Conservation (phyloP, 2,329 filamentous ascomycete species). For the Aureobasidium leucospermi region DNA sequence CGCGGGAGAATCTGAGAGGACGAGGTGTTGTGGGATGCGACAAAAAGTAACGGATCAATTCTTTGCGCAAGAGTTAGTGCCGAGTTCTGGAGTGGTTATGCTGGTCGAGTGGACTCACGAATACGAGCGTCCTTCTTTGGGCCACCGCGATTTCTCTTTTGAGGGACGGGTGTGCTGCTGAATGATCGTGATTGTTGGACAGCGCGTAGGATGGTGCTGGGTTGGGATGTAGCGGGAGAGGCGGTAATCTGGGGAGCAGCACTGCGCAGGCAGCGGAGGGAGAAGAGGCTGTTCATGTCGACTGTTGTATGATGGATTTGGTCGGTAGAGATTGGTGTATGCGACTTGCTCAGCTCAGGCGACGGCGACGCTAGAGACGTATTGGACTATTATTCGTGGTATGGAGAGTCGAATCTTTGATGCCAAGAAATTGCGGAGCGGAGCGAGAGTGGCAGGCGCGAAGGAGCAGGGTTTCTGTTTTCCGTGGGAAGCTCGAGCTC, state of each 20-base stretch:
- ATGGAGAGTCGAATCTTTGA: background rate
- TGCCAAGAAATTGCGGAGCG: background rate
- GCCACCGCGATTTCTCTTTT: constrained; percentile 30
- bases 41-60: constrained; percentile 63
- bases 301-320: too few relatives aligned
- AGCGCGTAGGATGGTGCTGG: constrained; percentile 7
- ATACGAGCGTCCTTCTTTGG: constrained; percentile 29
- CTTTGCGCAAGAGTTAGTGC: constrained; percentile 28
- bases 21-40: constrained; percentile 61
- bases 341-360: background rate
- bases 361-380: background rate
- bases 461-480: background rate
- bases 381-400: background rate
- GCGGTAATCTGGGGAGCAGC: background rate
- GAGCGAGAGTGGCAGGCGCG: background rate
- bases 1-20: constrained; percentile 82
- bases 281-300: constrained; percentile 36
- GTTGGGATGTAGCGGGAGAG: background rate
- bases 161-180: constrained; percentile 26
- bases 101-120: constrained; percentile 18
- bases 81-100: background rate
- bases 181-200: constrained; percentile 24
- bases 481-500: background rate
- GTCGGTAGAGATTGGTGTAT: background rate
- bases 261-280: constrained; percentile 24